Evolutionary conservation across 257 asterid species (phyloP).

Genomic region (Capsicum rhomboideum): DNA sequence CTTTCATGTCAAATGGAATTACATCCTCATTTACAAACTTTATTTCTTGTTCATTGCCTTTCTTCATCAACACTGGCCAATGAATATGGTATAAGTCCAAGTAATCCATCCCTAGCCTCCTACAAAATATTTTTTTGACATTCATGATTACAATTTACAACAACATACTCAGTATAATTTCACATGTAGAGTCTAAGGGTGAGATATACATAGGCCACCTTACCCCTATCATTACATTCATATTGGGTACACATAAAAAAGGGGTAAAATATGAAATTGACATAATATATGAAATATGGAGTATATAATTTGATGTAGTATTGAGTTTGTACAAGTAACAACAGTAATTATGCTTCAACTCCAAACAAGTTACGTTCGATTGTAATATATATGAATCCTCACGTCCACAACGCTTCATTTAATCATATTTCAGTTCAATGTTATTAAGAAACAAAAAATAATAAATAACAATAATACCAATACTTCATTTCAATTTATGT

Average conservation of each 20-base stretch:
- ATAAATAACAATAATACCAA: background rate
- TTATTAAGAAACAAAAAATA: too few species aligned
- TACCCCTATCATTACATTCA: too few species aligned
- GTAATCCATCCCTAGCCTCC: constrained; percentile 33
- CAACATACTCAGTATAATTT: too few species aligned
- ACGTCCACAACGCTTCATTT: background rate
- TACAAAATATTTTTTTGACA: background rate
- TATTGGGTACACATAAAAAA: too few species aligned
- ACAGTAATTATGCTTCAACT: background rate
- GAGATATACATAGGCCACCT: too few species aligned
- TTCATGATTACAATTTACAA: background rate
- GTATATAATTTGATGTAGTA: too few species aligned
- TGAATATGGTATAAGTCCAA: constrained; percentile 54
- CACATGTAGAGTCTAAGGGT: background rate
- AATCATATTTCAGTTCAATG: background rate
- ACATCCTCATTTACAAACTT: constrained; percentile 9
- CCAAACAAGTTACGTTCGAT: background rate
- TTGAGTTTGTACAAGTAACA: background rate
- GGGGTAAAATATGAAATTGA: too few species aligned
- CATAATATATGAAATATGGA: too few species aligned
- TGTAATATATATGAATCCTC: background rate
- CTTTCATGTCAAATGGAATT: constrained; percentile 28
- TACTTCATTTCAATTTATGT: background rate
- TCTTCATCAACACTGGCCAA: constrained; percentile 29
- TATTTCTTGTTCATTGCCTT: background rate